phyloP scores from a whole-genome alignment of 1,284 basidiomycete genomes.

The Pholiota adiposa region DNA sequence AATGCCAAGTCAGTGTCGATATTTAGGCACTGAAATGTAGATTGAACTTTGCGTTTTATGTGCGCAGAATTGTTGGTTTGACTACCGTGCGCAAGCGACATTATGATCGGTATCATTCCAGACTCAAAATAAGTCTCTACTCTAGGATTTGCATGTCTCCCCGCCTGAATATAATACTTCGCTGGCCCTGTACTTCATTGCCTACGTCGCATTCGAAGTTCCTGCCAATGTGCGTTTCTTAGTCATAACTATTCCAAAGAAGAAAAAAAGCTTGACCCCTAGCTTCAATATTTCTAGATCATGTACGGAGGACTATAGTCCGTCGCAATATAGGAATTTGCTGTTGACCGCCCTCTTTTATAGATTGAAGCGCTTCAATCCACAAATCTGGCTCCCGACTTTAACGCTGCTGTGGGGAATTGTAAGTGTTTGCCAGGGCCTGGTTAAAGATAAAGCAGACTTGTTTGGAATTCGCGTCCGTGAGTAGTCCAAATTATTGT shows the following conservation, averaged over 20 bases:
- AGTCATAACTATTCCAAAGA: not conserved
- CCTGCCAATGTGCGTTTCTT: constrained; percentile 61
- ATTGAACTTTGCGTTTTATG: not conserved
- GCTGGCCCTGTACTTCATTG: constrained; percentile 67
- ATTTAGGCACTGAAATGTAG: not conserved
- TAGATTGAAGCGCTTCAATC: constrained; percentile 61
- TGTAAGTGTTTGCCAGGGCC: constrained; percentile 60
- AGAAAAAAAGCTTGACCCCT: too few relatives aligned
- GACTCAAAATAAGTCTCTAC: not conserved
- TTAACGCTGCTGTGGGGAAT: constrained; percentile 64
- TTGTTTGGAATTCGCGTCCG: constrained; percentile 61
- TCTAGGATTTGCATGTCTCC: constrained; percentile 51
- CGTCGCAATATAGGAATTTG: not conserved
- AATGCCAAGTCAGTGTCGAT: constrained; percentile 56
- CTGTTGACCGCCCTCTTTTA: constrained; percentile 1
- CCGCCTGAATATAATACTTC: constrained; percentile 61
- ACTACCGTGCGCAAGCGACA: constrained; percentile 35
- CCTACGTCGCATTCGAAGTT: constrained; percentile 73
- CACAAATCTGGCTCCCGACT: constrained; percentile 62
- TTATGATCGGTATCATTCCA: not conserved
- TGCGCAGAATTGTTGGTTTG: constrained; percentile 48
- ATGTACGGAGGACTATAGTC: constrained; percentile 42
- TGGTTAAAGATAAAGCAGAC: constrained; percentile 59
- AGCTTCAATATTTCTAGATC: too few relatives aligned
- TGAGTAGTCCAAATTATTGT: constrained; percentile 29